Evolutionary conservation across 2,329 filamentous ascomycete genomes (phyloP), one percentile per base, ranked within the genome.

Genomic region (Aspergillus sojae): DNA sequence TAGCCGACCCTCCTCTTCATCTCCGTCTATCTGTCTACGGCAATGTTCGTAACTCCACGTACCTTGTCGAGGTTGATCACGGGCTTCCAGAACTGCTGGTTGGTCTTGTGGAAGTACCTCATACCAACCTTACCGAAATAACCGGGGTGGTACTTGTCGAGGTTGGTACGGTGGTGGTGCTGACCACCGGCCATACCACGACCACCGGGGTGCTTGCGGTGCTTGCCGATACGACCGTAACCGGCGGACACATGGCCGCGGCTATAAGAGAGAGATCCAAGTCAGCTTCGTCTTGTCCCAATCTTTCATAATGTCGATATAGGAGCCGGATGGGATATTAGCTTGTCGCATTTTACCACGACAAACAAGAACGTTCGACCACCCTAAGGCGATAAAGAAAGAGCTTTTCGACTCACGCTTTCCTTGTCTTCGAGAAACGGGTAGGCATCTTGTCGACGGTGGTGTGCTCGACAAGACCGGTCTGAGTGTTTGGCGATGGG

Each of bases 1-100:
- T 26, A 56, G 12, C 45, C 41, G 11, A 57, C 41, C n/a, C 48
- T 57, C 39, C 16, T 41, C 16, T 41, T 41, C 19, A n/a, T 57
- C 62, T 56, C 55, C 62, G 54, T 60, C 61, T 53, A 57, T 64
- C 50, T 16, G 32, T 36, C n/a, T 50, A 70, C 12, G 26, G 30
- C 28, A 10, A 3, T 23, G 14, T 36, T 34, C 21, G 32, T 5
- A 39, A 39, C 52, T 55, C 32, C 52, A 79, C 84, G 77, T 83
- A 94, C 91, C 91, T 98, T 99, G 85, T 98, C 95, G 76, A 99
- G 86, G 88, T 99, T 99, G 90, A 99, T 91, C 76, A 93, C 88
- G 72, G 95, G 95, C 87, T 97, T 97, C 95, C 94, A 99, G 88
- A 94, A 93, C 81, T 96, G 91, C 88, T 94, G 94, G 79, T 89